Conservation (phyloP, 352 stramenopile species). For the Phytophthora podocarpi region DNA sequence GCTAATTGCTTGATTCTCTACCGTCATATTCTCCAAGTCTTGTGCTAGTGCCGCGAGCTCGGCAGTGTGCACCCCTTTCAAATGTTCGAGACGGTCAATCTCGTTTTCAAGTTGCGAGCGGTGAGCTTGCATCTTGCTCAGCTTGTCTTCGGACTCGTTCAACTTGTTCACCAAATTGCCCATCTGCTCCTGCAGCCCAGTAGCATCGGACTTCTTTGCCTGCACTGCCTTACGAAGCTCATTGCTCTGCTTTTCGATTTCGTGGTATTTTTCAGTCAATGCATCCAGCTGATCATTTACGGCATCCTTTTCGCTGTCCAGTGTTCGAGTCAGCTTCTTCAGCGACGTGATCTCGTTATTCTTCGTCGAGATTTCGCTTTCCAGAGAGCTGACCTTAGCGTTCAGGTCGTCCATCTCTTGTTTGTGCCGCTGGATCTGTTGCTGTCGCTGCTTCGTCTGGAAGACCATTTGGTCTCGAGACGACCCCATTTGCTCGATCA, state of each 20-base stretch:
- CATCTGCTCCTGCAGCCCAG: constrained; percentile 66
- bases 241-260: constrained; percentile 55
- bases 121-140: constrained; percentile 45
- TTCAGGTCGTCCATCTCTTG: constrained; percentile 62
- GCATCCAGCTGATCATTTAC: constrained; percentile 72
- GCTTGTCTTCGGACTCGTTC: constrained; percentile 53
- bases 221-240: constrained; percentile 46
- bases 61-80: constrained; percentile 68
- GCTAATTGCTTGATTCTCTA: constrained; percentile 87
- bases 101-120: constrained; percentile 57
- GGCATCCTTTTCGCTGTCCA: constrained; percentile 78
- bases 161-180: constrained; percentile 62
- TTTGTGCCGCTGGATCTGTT: constrained; percentile 63
- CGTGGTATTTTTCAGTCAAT: constrained; percentile 75
- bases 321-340: constrained; percentile 68
- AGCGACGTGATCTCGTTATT: constrained; percentile 60
- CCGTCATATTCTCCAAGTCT: constrained; percentile 89
- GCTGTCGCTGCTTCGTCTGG: constrained; percentile 76
- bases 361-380: constrained; percentile 49
- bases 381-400: constrained; percentile 45
- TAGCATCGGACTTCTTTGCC: constrained; percentile 36
- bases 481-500: constrained; percentile 85
- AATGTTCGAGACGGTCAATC: constrained; percentile 57
- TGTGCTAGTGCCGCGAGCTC: constrained; percentile 71
- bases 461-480: constrained; percentile 82